Evolutionary conservation across 345 rosid genomes (phyloP), one percentile per base, ranked within the genome.

Genomic region (Gossypium turneri): DNA sequence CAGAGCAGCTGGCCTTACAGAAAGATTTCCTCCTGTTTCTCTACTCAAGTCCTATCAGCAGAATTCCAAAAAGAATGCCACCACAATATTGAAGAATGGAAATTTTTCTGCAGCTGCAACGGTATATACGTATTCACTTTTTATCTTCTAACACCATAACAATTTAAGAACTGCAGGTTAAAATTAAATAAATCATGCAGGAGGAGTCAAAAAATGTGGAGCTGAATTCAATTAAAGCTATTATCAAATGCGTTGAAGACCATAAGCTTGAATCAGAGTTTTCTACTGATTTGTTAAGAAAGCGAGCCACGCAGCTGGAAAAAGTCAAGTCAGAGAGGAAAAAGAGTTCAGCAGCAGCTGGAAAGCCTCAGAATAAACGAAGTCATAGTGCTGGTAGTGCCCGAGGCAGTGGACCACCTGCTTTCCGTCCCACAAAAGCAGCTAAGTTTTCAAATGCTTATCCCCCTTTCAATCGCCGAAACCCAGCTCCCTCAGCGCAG

Each of bases 181-280:
- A 20, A 61, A 53, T 47, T 12, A n/a, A 48, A 5, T 48, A 67
- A 34, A 43, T 44, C 64, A 79, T 74, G 76, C 86, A 88, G 92
- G 92, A 85, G 47, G 90, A 85, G 60, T 80, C 92, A 0, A 83
- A 74, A 62, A 67, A 79, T 65, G 29, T 77, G 74, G 92, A 88
- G 68, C 70, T 88, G 80, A 88, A 70, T 67, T 77, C 90, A 38
- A 80, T 85, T 53, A 88, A 67, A 81, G 84, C 87, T 3, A 83
- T 86, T 75, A 81, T 86, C 67, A 88, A 79, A 81, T 86, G 92
- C 4, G 82, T 86, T 15, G 92, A 86, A 82, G 90, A 88, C 79
- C 88, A 83, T 75, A 85, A 85, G 63, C 88, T 86, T 25, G 88
- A 88, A 60, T 61, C 88, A 15, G 85, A 81, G 52, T 86, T 86